Evolutionary conservation across 305 asterid genomes (phyloP).

Genomic region (Fraxinus greggii): DNA sequence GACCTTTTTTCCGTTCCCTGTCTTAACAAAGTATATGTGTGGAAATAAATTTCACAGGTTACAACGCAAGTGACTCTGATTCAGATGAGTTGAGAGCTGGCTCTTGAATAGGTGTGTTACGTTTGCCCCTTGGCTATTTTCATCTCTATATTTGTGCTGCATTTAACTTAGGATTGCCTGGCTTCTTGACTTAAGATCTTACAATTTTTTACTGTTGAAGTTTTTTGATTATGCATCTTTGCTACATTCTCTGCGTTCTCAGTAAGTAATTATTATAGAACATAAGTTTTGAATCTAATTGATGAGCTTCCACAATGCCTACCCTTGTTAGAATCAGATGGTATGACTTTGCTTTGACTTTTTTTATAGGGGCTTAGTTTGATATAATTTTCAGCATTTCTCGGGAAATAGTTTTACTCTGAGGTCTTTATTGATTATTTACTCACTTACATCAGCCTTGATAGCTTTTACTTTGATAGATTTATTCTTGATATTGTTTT

Average conservation of each 20-base stretch:
- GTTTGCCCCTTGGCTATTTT: background rate
- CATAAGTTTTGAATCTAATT: background rate
- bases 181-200: background rate
- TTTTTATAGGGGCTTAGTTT: background rate
- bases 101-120: conserved; percentile 29
- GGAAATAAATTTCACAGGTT: conserved; percentile 39
- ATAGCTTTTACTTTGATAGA: background rate
- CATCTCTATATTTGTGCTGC: background rate
- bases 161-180: background rate
- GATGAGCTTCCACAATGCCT: background rate
- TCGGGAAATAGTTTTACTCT: background rate
- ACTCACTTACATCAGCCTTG: background rate
- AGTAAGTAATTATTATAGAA: background rate
- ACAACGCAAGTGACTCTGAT: conserved; percentile 81
- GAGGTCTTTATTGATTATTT: background rate
- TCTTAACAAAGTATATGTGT: background rate
- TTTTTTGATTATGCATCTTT: background rate
- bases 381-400: background rate
- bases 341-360: background rate
- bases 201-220: background rate
- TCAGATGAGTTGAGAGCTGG: conserved; percentile 46
- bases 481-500: background rate
- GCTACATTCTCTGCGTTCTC: background rate
- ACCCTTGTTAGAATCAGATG: background rate
- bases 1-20: background rate